Evolutionary conservation across 768 basidiomycete species (phyloP).

Genomic region (Inosperma sp.): DNA sequence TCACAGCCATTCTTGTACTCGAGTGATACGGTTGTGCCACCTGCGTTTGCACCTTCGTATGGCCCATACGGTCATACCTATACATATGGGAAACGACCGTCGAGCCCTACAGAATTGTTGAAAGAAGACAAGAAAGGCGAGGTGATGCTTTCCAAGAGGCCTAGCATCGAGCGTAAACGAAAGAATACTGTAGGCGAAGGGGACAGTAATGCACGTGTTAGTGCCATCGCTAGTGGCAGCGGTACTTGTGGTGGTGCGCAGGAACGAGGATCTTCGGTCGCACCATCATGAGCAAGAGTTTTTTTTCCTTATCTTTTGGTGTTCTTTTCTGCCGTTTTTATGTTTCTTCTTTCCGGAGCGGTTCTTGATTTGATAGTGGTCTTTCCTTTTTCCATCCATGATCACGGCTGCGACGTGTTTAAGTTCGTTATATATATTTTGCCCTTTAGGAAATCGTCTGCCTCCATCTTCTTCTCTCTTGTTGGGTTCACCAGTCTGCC

Average conservation of each 20-base stretch:
- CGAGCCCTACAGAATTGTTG: conserved; percentile 66
- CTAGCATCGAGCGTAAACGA: conserved; percentile 50
- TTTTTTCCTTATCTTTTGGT: no score
- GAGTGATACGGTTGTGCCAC: conserved; percentile 9
- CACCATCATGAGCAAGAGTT: no score
- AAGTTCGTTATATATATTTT: no score
- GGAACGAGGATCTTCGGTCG: background rate
- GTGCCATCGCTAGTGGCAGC: background rate
- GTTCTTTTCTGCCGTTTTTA: no score
- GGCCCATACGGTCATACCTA: conserved; percentile 12
- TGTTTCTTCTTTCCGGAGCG: background rate
- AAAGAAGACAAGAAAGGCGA: conserved; percentile 59
- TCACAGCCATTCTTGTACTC: conserved; percentile 1
- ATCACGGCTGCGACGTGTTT: no score
- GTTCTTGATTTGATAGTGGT: background rate
- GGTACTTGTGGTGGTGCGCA: background rate
- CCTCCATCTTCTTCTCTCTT: background rate
- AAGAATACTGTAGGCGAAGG: background rate
- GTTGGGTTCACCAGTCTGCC: background rate
- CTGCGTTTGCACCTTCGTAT: conserved; percentile 25
- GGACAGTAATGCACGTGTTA: background rate
- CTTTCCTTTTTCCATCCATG: background rate
- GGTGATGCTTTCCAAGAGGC: conserved; percentile 55
- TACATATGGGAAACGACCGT: conserved; percentile 56
- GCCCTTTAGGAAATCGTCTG: background rate